Conservation (phyloP, 495 filamentous ascomycete species). For the Talaromyces wortmannii region DNA sequence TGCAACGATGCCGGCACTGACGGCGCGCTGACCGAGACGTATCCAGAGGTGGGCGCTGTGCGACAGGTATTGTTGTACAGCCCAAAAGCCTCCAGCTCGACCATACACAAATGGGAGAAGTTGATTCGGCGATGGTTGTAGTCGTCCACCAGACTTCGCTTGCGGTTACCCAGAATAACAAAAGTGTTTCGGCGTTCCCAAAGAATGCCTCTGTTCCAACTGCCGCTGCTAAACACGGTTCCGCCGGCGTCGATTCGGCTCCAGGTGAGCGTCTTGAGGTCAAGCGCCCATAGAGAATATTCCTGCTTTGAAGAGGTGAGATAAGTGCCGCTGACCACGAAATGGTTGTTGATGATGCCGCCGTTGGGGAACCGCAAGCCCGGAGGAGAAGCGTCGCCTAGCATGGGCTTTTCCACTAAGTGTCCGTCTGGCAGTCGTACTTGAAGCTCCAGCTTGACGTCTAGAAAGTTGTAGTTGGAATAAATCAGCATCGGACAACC, state of each 20-base stretch:
- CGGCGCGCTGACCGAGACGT: slow-evolving; percentile 72
- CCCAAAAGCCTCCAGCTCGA: slow-evolving; percentile 94
- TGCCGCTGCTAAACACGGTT: slow-evolving; percentile 87
- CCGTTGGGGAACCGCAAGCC: slow-evolving; percentile 94
- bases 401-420: slow-evolving; percentile 82
- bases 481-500: slow-evolving; percentile 92
- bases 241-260: slow-evolving; percentile 94
- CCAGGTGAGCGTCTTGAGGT: slow-evolving; percentile 83
- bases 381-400: slow-evolving; percentile 76
- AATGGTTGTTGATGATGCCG: slow-evolving; percentile 87
- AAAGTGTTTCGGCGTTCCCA: slow-evolving; percentile 92
- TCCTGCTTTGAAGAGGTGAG: slow-evolving; percentile 96
- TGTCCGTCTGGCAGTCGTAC: slow-evolving; percentile 79
- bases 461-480: slow-evolving; percentile 97
- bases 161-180: slow-evolving; percentile 89
- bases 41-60: slow-evolving; percentile 68
- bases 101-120: slow-evolving; percentile 91
- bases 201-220: slow-evolving; percentile 91
- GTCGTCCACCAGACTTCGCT: slow-evolving; percentile 90
- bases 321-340: slow-evolving; percentile 95
- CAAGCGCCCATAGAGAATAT: slow-evolving; percentile 94
- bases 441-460: slow-evolving; percentile 93
- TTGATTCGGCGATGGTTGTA: slow-evolving; percentile 98
- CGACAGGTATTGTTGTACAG: slow-evolving; percentile 90
- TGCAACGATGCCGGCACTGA: slow-evolving; percentile 49